Evolutionary conservation across 2,329 filamentous ascomycete species (phyloP).

Genomic region (Whalleya microplaca): DNA sequence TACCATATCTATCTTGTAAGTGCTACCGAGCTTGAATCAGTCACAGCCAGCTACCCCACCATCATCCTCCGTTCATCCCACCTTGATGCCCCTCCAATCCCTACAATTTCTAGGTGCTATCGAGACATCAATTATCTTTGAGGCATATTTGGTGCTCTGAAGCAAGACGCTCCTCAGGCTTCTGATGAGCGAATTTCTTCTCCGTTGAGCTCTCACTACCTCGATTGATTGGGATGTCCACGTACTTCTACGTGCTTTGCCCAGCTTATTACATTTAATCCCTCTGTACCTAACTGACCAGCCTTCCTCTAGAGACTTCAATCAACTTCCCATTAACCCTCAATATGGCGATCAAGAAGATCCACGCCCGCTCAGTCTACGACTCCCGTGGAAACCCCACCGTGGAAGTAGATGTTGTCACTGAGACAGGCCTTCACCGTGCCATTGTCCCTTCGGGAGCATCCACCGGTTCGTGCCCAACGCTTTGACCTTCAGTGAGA

Average conservation of each 20-base stretch:
- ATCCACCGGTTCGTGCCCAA: slow-evolving; percentile 74
- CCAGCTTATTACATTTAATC: slow-evolving; percentile 3
- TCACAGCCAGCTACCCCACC: slow-evolving; percentile 25
- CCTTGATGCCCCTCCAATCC: slow-evolving; percentile 14
- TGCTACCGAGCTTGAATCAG: not conserved
- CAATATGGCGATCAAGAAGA: slow-evolving; percentile 89
- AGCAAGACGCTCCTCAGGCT: slow-evolving; percentile 11
- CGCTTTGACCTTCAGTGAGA: slow-evolving; percentile 18
- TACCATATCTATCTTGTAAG: not conserved
- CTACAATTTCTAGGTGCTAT: slow-evolving; percentile 18
- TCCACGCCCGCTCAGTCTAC: slow-evolving; percentile 94
- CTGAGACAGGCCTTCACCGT: slow-evolving; percentile 93
- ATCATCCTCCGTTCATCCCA: slow-evolving; percentile 24
- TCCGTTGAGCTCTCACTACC: not conserved
- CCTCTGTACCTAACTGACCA: slow-evolving; percentile 10
- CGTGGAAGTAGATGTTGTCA: slow-evolving; percentile 96
- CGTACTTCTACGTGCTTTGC: no score
- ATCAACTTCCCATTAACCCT: slow-evolving; percentile 17
- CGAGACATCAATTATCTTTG: slow-evolving; percentile 14
- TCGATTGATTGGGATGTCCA: slow-evolving; percentile 9
- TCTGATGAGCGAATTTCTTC: slow-evolving; percentile 25
- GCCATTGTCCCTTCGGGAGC: slow-evolving; percentile 97
- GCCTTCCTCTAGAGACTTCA: slow-evolving; percentile 11
- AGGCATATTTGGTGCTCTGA: slow-evolving; percentile 23
- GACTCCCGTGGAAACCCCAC: slow-evolving; percentile 99